Evolutionary conservation across 1,284 basidiomycete species (phyloP), one percentile per base, ranked within the genome.

Genomic region (Omphalotus olearius): DNA sequence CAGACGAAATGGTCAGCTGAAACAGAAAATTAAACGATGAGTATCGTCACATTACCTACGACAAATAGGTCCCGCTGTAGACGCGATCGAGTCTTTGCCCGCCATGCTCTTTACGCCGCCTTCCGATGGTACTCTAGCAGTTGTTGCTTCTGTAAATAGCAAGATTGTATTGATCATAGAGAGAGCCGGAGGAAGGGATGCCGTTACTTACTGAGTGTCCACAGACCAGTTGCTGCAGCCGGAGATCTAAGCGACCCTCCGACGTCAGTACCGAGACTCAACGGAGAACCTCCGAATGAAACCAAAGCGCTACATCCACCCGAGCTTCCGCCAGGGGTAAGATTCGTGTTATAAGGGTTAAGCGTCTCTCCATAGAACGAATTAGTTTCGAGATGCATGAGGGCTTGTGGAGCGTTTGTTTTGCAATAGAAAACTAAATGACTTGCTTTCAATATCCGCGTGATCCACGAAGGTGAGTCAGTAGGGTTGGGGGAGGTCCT

Each of bases 231-330:
- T 33, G 30, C 30, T 33, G 4, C 30, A 33, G 30, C 30, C 7
- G 30, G 30, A 9, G 30, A 33, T 33, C 30, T 33, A 33, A 33
- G 30, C 30, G 30, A 33, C 71, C 74, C 50, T 66, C 60, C 60
- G 25, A 61, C 59, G 50, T 61, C 60, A 17, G 52, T 76, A 16
- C 80, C 78, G 7, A 81, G 66, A 4, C 81, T 79, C 45, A 83
- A 62, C n/a, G 69, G 69, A 17, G 69, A 70, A 6, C 79, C 81
- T 30, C 69, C 69, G 49, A 76, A 62, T 4, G 74, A 72, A 2
- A 81, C 59, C n/a, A 82, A 57, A 0, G 79, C 77, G 0, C 75
- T 69, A 60, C 80, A 79, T 26, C 79, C 80, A 10, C 79, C 79
- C 3, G 71, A 74, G 33, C 70, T 73, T 25, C 79, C 80, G 13